Conservation (phyloP, 441 rosid species). For the Arabidopsis hybrid region DNA sequence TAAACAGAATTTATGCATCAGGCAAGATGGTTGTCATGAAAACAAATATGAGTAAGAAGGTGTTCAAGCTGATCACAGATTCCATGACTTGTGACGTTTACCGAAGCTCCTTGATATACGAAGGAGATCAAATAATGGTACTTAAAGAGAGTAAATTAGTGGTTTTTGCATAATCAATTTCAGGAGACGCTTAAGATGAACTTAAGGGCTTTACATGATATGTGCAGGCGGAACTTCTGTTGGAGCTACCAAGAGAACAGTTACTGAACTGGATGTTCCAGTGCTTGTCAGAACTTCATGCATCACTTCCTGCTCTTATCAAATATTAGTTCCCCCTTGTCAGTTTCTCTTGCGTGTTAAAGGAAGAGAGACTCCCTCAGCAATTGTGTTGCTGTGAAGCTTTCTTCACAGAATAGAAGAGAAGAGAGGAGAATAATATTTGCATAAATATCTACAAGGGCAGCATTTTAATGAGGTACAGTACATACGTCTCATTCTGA, state of each 20-base stretch:
- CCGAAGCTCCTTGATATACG: constrained; percentile 68
- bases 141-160: constrained; percentile 16
- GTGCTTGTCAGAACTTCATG: constrained; percentile 88
- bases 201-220: constrained; percentile 27
- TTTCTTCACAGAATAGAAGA: constrained; percentile 5
- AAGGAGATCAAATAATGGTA: constrained; percentile 88
- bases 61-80: constrained; percentile 83
- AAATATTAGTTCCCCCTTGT: constrained; percentile 53
- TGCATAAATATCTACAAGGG: constrained; percentile 21
- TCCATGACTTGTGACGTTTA: constrained; percentile 75
- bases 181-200: constrained; percentile 13
- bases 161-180: constrained; percentile 22
- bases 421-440: constrained; percentile 19
- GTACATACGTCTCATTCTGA: constrained; percentile 9
- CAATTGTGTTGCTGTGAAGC: constrained; percentile 26
- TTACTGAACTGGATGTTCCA: constrained; percentile 92
- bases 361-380: constrained; percentile 34
- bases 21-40: constrained; percentile 94
- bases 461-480: constrained; percentile 32
- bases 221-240: constrained; percentile 90
- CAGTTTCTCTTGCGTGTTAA: constrained; percentile 25
- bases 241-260: constrained; percentile 93
- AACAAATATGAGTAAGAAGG: constrained; percentile 81
- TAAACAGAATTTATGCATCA: constrained; percentile 71
- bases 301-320: constrained; percentile 86